Base-by-base conservation (phyloP, 2,329 filamentous ascomycete genomes). In the Penicillium griseofulvum region DNA sequence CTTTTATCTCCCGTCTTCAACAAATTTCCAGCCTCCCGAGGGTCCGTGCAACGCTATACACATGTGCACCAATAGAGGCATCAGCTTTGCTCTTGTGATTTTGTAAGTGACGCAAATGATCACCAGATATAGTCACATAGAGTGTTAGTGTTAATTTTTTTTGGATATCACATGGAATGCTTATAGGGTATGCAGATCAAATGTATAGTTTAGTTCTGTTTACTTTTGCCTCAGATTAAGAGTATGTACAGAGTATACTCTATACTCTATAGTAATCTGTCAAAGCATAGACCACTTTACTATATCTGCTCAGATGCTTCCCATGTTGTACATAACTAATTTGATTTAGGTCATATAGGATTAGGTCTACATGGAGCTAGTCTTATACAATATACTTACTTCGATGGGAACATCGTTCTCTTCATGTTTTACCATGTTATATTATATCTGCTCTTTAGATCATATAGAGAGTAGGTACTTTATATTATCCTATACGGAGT, bases 81-180 rank as follows among this genome's bases (percentile, higher is more conserved):
- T 37, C 28, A 33, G n/a, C 9, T 42, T 34, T 44, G 52, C 42
- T 43, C 57, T 55, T 58, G 57, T 60, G 57, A 58, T 60, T 43
- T 39, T 34, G 11, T 10, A 33, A 51, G 56, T 57, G 58, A 58
- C 49, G 62, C 59, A 60, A 39, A 52, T 63, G 63, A 64, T 65
- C 63, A 65, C 39, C 59, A 50, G 57, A 44, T 51, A 51, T 14
- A 42, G 48, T 50, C 48, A 44, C 26, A 49, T 33, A 24, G n/a
- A 11, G 5, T 22, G 22, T 49, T 17, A 8, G 33, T 36, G 11
- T n/a, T 42, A 16, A 36, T 26, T 3, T 11, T 26, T 45, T 44
- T 24, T 24, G 3, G 0, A 17, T 33, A 49, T 49, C 47, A 49
- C 37, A 49, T 33, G 47, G 17, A 45, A 45, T 45, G 16, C 22